Conservation (phyloP, 1,139 yeast species). For the Saccharomyces hybrid region DNA sequence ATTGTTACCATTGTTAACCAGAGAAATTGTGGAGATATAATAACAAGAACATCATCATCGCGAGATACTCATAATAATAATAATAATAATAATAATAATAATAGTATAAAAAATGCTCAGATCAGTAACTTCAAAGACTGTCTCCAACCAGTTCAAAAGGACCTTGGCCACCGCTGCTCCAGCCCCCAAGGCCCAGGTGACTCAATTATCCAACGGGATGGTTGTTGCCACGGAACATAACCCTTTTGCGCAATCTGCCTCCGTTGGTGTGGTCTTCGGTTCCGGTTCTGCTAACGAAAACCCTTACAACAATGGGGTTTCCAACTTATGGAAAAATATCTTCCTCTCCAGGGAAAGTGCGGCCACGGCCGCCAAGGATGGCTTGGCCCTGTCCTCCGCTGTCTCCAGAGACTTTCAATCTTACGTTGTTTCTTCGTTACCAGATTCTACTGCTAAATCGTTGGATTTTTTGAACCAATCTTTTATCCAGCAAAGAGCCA, state of each 20-base stretch:
- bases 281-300: conserved; percentile 78
- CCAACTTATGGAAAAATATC: conserved; percentile 53
- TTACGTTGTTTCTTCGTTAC: conserved; percentile 42
- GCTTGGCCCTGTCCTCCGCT: conserved; percentile 41
- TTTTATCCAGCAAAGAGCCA: conserved; percentile 4
- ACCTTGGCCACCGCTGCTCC: conserved; percentile 42
- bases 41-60: neutral
- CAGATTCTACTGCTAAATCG: conserved; percentile 44
- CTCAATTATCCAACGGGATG: conserved; percentile 65
- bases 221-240: conserved; percentile 63
- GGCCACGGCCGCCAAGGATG: conserved; percentile 36
- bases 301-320: conserved; percentile 71
- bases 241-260: conserved; percentile 47
- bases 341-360: conserved; percentile 34
- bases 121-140: conserved; percentile 23
- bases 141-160: conserved; percentile 27
- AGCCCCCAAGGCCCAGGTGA: conserved; percentile 48
- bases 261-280: conserved; percentile 62
- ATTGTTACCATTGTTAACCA: neutral
- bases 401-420: conserved; percentile 51
- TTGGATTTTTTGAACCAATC: conserved; percentile 28
- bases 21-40: neutral
- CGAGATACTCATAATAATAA: too few relatives aligned
- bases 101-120: conserved; percentile 27
- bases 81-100: too few relatives aligned